Evolutionary conservation across 1,284 basidiomycete genomes (phyloP).

Genomic region (Ganoderma boninense): DNA sequence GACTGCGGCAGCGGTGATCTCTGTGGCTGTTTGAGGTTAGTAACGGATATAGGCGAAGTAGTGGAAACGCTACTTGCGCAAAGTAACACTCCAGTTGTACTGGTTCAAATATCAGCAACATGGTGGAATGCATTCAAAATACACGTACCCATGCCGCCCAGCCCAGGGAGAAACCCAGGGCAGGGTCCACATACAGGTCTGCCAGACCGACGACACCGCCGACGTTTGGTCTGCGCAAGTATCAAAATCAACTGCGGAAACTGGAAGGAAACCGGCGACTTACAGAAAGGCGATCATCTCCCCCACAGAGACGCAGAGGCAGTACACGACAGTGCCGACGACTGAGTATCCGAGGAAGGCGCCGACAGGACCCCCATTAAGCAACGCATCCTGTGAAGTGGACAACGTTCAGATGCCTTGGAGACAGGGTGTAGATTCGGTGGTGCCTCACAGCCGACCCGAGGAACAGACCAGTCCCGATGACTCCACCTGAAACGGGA

Average conservation of each 20-base stretch:
- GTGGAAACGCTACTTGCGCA: constrained; percentile 32
- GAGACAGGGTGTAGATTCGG: not conserved
- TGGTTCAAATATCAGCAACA: constrained; percentile 4
- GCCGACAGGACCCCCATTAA: constrained; percentile 65
- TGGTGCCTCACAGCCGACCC: constrained; percentile 40
- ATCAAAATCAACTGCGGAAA: not conserved
- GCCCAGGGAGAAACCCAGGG: constrained; percentile 41
- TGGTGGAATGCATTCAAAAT: not conserved
- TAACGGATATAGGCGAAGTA: too few relatives aligned
- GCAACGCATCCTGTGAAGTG: constrained; percentile 63
- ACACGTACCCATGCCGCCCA: constrained; percentile 42
- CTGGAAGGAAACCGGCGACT: constrained; percentile 1
- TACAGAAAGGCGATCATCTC: constrained; percentile 45
- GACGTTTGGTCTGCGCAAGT: constrained; percentile 73
- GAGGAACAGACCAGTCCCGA: constrained; percentile 58
- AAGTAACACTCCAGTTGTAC: constrained; percentile 44
- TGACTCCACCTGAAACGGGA: constrained; percentile 48
- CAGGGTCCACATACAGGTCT: constrained; percentile 42
- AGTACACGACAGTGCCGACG: constrained; percentile 57
- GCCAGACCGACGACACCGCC: constrained; percentile 84
- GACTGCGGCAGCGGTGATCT: constrained; percentile 40
- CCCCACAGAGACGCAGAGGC: constrained; percentile 45
- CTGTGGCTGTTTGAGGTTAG: constrained; percentile 34
- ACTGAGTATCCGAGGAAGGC: constrained; percentile 68
- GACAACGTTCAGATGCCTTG: not conserved